Conservation (phyloP, 805 yeast species). For the Candida xiaguanensis region DNA sequence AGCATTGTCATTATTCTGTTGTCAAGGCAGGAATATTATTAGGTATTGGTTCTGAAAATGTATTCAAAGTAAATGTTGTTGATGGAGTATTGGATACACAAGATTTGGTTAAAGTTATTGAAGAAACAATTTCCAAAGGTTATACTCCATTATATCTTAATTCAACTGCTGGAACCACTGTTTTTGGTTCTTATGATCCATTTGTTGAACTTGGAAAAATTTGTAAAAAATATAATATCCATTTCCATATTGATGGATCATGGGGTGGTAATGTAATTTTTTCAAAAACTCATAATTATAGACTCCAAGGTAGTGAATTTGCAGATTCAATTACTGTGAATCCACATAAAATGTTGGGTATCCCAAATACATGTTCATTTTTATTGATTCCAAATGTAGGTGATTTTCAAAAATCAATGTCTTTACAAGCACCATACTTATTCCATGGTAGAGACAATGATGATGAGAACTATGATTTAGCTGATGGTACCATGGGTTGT, state of each 20-base stretch:
- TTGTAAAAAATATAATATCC: slow-evolving; percentile 51
- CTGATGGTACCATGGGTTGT: slow-evolving; percentile 90
- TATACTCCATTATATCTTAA: slow-evolving; percentile 70
- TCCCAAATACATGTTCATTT: slow-evolving; percentile 75
- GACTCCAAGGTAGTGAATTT: slow-evolving; percentile 54
- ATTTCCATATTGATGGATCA: slow-evolving; percentile 87
- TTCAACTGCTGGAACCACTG: slow-evolving; percentile 89
- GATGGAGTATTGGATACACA: slow-evolving; percentile 56
- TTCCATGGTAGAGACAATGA: slow-evolving; percentile 57
- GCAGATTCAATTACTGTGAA: slow-evolving; percentile 79
- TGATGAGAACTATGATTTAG: slow-evolving; percentile 68
- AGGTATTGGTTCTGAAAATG: slow-evolving; percentile 63
- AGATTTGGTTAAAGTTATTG: slow-evolving; percentile 45
- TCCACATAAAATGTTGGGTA: slow-evolving; percentile 89
- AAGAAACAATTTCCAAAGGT: slow-evolving; percentile 46
- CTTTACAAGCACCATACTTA: slow-evolving; percentile 74
- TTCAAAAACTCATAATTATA: slow-evolving; percentile 42
- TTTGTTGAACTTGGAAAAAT: slow-evolving; percentile 51
- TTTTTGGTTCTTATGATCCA: slow-evolving; percentile 78
- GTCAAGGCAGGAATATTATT: slow-evolving; percentile 75
- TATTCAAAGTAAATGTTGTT: slow-evolving; percentile 61
- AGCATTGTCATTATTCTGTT: slow-evolving; percentile 75
- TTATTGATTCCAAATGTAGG: slow-evolving; percentile 66
- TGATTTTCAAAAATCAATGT: slow-evolving; percentile 66
- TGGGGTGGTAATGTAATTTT: slow-evolving; percentile 89